A percentile compares a stretch with the other conserved stretches of the same genome.
These are phyloP conservation scores for Colletotrichum destructivum DNA, from an alignment of 2,329 filamentous ascomycete species.

Conservation along the genomic window DNA sequence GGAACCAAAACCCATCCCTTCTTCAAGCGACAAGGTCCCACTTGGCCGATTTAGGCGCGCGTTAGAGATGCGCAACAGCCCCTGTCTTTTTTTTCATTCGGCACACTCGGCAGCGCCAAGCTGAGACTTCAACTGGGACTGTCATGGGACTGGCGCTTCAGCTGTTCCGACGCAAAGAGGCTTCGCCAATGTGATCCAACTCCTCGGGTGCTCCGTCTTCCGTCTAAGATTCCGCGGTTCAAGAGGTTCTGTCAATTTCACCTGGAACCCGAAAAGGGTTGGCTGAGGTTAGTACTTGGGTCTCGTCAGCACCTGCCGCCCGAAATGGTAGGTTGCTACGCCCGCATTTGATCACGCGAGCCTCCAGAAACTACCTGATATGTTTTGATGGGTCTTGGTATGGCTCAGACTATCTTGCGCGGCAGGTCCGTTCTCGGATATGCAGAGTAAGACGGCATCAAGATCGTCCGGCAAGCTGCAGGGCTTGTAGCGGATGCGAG, in stretches of 20 bases:
- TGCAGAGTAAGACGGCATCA: not conserved
- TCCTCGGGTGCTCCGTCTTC: not conserved
- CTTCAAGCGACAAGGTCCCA: not conserved
- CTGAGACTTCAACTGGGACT: not conserved
- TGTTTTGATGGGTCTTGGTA: not conserved
- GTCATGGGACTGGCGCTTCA: not conserved
- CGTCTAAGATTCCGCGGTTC: no score
- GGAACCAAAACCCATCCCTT: not conserved
- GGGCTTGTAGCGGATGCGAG: not conserved
- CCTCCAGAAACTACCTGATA: not conserved
- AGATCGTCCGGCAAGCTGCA: not conserved
- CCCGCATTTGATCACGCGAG: not conserved
- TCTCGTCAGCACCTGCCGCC: not conserved
- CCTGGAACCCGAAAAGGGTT: not conserved
- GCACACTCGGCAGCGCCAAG: not conserved
- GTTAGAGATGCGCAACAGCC: not conserved
- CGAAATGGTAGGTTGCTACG: not conserved
- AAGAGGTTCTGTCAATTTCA: no score
- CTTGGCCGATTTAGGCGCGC: not conserved
- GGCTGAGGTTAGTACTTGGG: not conserved
- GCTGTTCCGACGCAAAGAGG: not conserved
- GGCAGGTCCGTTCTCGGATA: not conserved
- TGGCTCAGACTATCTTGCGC: not conserved
- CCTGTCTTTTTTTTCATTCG: not conserved
- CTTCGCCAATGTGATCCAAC: not conserved